These are phyloP conservation scores for Echinochloa phyllopogon DNA, from an alignment of 176 grass and related monocot species.

Conservation along the genomic window DNA sequence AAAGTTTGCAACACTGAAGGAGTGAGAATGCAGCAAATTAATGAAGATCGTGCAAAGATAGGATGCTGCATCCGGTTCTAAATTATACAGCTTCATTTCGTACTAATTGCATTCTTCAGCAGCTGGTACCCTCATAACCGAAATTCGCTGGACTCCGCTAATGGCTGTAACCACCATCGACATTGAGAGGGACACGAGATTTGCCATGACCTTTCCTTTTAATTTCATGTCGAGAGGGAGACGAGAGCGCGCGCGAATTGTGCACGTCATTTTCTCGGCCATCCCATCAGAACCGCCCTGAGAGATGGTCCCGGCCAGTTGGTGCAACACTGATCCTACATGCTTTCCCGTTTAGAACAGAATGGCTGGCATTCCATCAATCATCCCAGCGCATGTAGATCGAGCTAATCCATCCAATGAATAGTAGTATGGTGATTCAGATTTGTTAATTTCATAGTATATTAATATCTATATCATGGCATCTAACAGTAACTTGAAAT, in stretches of 20 bases:
- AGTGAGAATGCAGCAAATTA: no score
- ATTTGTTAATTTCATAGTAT: neutral
- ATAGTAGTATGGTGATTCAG: neutral
- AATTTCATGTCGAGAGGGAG: neutral
- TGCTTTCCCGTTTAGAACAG: neutral
- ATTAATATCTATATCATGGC: neutral
- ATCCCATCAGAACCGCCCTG: neutral
- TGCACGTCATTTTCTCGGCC: neutral
- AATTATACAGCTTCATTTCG: no score
- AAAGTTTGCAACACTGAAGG: no score
- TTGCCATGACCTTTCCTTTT: no score
- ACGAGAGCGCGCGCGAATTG: neutral
- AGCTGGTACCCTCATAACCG: neutral
- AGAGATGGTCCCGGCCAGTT: neutral
- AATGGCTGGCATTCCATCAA: neutral
- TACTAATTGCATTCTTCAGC: no score
- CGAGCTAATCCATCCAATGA: neutral
- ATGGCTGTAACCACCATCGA: neutral
- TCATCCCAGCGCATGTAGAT: neutral
- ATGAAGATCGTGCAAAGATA: no score
- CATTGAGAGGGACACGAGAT: neutral
- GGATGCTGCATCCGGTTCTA: no score
- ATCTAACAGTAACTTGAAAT: neutral
- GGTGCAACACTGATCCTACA: neutral
- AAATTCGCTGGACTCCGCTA: neutral